phyloP scores from a whole-genome alignment of 129 eudicot genomes.

The Arctium minus region DNA sequence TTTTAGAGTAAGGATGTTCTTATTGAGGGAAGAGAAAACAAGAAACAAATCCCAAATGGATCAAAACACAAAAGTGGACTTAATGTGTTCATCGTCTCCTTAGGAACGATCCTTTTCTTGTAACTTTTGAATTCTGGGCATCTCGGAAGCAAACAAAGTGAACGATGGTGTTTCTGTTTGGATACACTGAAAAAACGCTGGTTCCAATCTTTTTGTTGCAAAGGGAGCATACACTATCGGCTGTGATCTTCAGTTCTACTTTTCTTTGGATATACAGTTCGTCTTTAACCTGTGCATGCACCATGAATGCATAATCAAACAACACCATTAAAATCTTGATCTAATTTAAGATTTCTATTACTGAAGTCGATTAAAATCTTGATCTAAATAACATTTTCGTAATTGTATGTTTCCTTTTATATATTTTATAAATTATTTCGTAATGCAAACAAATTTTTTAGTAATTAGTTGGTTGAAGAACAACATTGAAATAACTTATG shows the following conservation, averaged over 20 bases:
- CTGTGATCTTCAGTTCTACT: conserved; percentile 63
- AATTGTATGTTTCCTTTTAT: neutral
- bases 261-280: conserved; percentile 72
- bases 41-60: neutral
- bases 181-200: conserved; percentile 92
- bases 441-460: neutral
- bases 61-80: neutral
- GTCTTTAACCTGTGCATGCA: conserved; percentile 60
- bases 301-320: conserved; percentile 5
- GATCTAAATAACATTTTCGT: no score
- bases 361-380: neutral
- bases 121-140: conserved; percentile 74
- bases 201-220: conserved; percentile 90
- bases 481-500: no score
- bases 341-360: neutral
- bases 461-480: neutral
- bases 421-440: neutral
- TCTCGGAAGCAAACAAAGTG: conserved; percentile 93
- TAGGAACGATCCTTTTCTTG: conserved; percentile 43
- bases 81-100: conserved; percentile 34
- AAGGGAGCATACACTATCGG: conserved; percentile 83
- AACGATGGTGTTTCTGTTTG: conserved; percentile 73
- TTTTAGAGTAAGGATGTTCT: neutral
- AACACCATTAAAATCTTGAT: neutral
- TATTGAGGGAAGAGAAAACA: neutral